Evolutionary conservation across 805 yeast genomes (phyloP).

Genomic region (Lipomyces sp.): DNA sequence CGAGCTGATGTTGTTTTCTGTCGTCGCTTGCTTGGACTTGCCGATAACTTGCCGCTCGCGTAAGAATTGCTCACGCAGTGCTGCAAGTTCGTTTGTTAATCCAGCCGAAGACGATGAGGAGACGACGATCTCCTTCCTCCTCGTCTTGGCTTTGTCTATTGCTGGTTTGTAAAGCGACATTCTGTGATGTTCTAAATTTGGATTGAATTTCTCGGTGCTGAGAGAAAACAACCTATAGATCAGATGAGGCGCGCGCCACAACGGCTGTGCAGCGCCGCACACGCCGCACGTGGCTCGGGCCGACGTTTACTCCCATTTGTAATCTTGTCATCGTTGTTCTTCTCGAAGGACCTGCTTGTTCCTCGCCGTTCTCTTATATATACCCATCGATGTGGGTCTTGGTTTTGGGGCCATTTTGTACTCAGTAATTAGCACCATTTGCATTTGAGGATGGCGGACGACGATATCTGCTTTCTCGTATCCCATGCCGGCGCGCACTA

Average conservation of each 20-base stretch:
- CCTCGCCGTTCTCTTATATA: neutral
- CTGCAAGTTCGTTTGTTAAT: slow-evolving; percentile 22
- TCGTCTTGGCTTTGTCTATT: neutral
- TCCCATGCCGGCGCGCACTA: slow-evolving; percentile 7
- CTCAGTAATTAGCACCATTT: neutral
- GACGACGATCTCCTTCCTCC: slow-evolving; percentile 14
- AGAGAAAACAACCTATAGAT: too few species aligned
- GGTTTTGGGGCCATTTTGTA: neutral
- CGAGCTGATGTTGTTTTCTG: neutral
- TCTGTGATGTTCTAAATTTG: too few species aligned
- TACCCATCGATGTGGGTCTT: neutral
- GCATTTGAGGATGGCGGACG: neutral
- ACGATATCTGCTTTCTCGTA: neutral
- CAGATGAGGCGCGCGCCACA: too few species aligned
- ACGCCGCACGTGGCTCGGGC: neutral
- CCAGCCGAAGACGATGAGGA: slow-evolving; percentile 25
- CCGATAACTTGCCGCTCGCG: slow-evolving; percentile 13
- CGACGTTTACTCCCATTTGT: neutral
- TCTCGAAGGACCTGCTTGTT: neutral
- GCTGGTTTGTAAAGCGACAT: slow-evolving; percentile 13
- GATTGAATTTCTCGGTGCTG: too few species aligned
- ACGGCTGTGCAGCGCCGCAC: too few species aligned
- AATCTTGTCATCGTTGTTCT: neutral
- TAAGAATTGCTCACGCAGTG: slow-evolving; percentile 19
- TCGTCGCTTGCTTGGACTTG: slow-evolving; percentile 2